Percentiles rank a stretch among this genome's conserved stretches.
phyloP scores from a whole-genome alignment of 306 rosid genomes.

The Vachellia collinsii region DNA sequence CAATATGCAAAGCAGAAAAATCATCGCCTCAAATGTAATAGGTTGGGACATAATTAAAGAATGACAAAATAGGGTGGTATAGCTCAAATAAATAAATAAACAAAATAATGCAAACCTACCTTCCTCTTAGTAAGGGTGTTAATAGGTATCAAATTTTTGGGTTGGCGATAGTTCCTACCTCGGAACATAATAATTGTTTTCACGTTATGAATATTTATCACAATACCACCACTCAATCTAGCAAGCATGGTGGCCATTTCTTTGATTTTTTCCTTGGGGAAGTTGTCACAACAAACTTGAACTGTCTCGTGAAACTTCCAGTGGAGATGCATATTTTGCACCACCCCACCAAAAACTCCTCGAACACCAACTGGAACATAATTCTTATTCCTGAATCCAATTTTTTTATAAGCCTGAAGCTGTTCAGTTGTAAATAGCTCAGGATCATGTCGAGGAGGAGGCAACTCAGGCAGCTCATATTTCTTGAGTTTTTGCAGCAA shows the following conservation, averaged over 20 bases:
- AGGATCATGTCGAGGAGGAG: conserved; percentile 87
- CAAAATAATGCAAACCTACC: conserved; percentile 50
- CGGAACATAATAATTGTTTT: conserved; percentile 98
- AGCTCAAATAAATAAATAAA: conserved; percentile 16
- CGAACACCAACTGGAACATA: conserved; percentile 98
- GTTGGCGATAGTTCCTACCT: conserved; percentile 97
- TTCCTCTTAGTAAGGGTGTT: conserved; percentile 98
- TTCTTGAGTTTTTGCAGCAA: conserved; percentile 92
- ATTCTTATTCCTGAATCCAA: conserved; percentile 92
- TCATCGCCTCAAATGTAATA: not conserved
- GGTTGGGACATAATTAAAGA: not conserved
- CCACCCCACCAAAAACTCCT: conserved; percentile 99
- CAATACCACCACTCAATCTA: conserved; percentile 94
- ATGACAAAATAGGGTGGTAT: not conserved
- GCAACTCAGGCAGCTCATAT: conserved; percentile 93
- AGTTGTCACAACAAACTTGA: conserved; percentile 98
- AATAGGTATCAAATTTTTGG: conserved; percentile 90
- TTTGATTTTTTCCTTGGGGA: conserved; percentile 94
- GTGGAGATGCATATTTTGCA: conserved; percentile 97
- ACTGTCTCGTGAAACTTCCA: conserved; percentile 99
- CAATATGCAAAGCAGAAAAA: conserved; percentile 10
- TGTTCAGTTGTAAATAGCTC: conserved; percentile 88
- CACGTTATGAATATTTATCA: conserved; percentile 77
- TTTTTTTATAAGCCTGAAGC: conserved; percentile 85
- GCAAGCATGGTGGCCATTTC: conserved; percentile 98